Evolutionary conservation across 1,284 basidiomycete species (phyloP), one percentile per base, ranked within the genome.

Genomic region (Sanghuangporus baumii): DNA sequence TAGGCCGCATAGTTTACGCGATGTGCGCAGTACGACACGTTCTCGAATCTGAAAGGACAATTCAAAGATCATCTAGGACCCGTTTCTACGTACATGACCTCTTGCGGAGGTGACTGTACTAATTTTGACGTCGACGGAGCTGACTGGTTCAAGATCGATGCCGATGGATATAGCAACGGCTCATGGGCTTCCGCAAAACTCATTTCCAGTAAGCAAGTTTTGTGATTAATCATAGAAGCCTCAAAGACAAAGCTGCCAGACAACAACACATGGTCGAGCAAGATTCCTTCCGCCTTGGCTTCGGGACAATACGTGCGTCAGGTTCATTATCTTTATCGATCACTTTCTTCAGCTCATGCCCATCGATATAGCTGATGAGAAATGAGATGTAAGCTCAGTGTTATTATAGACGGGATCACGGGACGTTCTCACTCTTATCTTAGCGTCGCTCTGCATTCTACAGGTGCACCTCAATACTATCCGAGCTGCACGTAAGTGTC

Each of bases 71-170:
- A 63, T 41, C 38, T 74, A 68, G 76, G 76, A 18, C 73, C 74
- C 26, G 72, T 77, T 8, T 69, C 71, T 40, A 73, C 72, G 43
- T 77, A 77, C 68, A 77, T 78, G 70, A 71, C 76, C 5, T 70
- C 71, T 20, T 78, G 76, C 68, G 69, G 74, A 26, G 72, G 70
- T 7, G 70, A 74, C 61, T 77, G 76, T 67, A 66, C 68, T n/a
- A 69, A 55, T 2, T 74, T 75, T 60, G 71, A 75, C 59, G 67
- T 73, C 34, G 69, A 71, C 56, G 67, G 70, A 43, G 72, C 70
- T 52, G 70, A 72, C 54, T 78, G 76, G 77, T 75, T 75, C 67
- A 77, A 78, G 67, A 67, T 77, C 62, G 72, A 74, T 57, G 70
- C 72, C 43, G 70, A 68, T 20, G 75, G 76, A 26, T 72, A 75